Conservation (phyloP, 2,329 filamentous ascomycete species). For the Paecilomyces dactylethromorphus region DNA sequence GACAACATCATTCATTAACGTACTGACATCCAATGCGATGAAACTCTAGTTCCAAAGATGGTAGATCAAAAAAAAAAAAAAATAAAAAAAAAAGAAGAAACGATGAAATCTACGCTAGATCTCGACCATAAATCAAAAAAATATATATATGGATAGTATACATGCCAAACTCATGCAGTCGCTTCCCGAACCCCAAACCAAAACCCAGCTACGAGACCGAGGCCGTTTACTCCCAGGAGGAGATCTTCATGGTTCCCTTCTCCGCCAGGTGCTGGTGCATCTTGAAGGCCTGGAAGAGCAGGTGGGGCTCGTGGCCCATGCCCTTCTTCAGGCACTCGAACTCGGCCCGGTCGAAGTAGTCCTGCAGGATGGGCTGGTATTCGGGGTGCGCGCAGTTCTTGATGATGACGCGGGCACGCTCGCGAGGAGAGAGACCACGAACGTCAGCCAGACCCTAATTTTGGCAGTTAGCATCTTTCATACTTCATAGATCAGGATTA, state of each 20-base stretch:
- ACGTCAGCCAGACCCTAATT: slow-evolving; percentile 75
- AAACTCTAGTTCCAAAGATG: neutral
- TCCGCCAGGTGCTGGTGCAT: slow-evolving; percentile 79
- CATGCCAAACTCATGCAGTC: slow-evolving; percentile 2
- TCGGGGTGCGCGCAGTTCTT: slow-evolving; percentile 79
- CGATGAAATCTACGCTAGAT: neutral
- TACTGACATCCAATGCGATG: neutral
- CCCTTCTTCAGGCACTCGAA: slow-evolving; percentile 79
- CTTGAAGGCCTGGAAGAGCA: slow-evolving; percentile 80
- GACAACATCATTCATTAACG: neutral
- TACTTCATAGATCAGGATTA: neutral
- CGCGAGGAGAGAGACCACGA: slow-evolving; percentile 68
- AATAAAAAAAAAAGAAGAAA: too few relatives aligned
- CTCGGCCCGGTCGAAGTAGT: slow-evolving; percentile 82
- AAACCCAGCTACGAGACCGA: neutral
- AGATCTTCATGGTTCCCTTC: slow-evolving; percentile 84
- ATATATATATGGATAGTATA: neutral
- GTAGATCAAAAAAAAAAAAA: too few relatives aligned
- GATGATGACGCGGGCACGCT: slow-evolving; percentile 79
- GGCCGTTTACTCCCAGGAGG: slow-evolving; percentile 48
- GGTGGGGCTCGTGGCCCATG: slow-evolving; percentile 83
- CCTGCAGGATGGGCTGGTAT: slow-evolving; percentile 72
- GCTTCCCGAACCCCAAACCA: neutral
- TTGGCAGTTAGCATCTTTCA: slow-evolving; percentile 28
- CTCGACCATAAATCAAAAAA: neutral